These are phyloP conservation scores for Aspergillus transmontanensis DNA, from an alignment of 2,329 filamentous ascomycete species.

Conservation along the genomic window DNA sequence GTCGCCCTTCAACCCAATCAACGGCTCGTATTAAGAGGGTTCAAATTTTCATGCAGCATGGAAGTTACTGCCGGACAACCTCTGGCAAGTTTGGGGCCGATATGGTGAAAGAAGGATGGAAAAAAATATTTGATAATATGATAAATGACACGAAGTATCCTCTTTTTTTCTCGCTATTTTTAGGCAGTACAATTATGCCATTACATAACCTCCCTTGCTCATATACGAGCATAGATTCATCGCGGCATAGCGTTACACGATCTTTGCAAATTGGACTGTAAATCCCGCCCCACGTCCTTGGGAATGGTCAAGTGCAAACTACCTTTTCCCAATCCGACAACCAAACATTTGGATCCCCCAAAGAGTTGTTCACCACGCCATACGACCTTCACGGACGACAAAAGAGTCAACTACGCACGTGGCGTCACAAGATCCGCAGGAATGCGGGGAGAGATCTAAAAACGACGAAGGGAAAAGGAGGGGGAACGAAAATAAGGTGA, in stretches of 20 bases:
- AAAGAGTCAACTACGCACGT: not conserved
- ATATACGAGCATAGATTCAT: not conserved
- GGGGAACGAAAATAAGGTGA: not conserved
- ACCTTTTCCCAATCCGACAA: not conserved
- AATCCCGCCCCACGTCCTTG: not conserved
- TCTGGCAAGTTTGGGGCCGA: too few species aligned
- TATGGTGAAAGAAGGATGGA: too few species aligned
- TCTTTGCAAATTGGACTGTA: not conserved
- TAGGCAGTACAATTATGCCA: not conserved
- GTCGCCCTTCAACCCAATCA: not conserved
- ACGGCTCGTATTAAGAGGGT: not conserved
- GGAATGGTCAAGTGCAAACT: not conserved
- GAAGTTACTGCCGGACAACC: not conserved
- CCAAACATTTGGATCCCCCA: not conserved
- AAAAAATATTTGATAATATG: not conserved
- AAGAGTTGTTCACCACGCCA: not conserved
- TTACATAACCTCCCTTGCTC: not conserved
- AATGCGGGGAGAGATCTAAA: not conserved
- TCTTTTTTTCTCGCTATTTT: not conserved
- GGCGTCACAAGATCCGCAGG: not conserved
- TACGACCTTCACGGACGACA: not conserved
- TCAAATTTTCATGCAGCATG: not conserved
- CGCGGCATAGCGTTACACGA: not conserved
- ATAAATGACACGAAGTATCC: not conserved
- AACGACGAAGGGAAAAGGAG: not conserved